These are phyloP conservation scores for Inonotus obliquus DNA, from an alignment of 1,284 basidiomycete species.

Conservation along the genomic window DNA sequence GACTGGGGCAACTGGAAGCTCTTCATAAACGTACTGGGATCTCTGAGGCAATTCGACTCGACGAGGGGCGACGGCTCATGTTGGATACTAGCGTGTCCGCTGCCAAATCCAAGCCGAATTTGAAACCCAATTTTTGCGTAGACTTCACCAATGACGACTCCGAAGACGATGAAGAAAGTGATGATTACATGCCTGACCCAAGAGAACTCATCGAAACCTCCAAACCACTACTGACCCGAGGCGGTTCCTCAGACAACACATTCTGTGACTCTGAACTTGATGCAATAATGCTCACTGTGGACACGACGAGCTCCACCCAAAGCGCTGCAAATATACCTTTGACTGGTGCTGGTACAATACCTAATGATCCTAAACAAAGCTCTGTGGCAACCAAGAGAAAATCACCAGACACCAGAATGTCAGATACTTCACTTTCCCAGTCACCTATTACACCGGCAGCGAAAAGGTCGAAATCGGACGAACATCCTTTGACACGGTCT, in stretches of 20 bases:
- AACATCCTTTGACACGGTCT: neutral
- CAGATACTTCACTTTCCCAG: neutral
- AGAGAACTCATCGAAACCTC: constrained; percentile 30
- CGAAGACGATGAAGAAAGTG: constrained; percentile 31
- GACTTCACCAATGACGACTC: constrained; percentile 40
- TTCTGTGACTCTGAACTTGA: constrained; percentile 39
- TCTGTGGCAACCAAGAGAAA: neutral
- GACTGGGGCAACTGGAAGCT: constrained; percentile 39
- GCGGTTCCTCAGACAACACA: constrained; percentile 25
- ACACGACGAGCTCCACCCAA: constrained; percentile 16
- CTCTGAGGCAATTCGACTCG: constrained; percentile 35
- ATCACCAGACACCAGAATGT: neutral
- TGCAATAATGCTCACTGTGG: constrained; percentile 29
- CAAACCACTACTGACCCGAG: neutral
- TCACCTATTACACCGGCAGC: neutral
- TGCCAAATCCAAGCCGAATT: constrained; percentile 29
- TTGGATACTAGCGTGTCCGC: constrained; percentile 27
- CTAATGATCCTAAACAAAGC: neutral
- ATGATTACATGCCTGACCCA: constrained; percentile 39
- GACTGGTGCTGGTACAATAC: neutral
- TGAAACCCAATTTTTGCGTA: constrained; percentile 43
- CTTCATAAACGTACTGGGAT: constrained; percentile 43
- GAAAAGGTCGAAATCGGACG: neutral
- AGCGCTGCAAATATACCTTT: constrained; percentile 1
- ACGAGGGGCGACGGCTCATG: constrained; percentile 43